phyloP scores from a whole-genome alignment of 108 stramenopile species.

The Pseudonitzschia multiseries region DNA sequence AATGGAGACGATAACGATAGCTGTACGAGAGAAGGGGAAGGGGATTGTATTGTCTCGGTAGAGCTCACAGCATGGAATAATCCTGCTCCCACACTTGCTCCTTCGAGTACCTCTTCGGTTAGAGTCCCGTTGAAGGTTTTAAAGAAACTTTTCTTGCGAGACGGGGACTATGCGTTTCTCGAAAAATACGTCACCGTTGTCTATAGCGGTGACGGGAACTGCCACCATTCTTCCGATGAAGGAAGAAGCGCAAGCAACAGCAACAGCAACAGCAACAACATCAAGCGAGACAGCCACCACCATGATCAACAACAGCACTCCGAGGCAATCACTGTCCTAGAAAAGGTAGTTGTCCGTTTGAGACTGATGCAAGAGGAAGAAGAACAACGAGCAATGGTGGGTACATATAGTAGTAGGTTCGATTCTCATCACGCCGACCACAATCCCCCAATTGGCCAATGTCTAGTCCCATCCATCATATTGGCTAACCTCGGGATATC shows the following conservation, averaged over 20 bases:
- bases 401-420: no score
- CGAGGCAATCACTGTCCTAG: not conserved
- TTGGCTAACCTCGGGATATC: conserved; percentile 22
- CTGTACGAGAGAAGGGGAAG: not conserved
- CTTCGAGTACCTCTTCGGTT: not conserved
- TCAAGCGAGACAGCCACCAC: no score
- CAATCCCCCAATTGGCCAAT: not conserved
- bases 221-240: not conserved
- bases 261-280: not conserved
- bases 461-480: conserved; percentile 19
- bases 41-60: not conserved
- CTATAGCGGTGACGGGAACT: not conserved
- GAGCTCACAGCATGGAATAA: not conserved
- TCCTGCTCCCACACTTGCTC: not conserved
- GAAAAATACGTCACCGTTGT: not conserved
- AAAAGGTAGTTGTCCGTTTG: not conserved
- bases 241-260: not conserved
- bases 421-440: no score
- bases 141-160: not conserved
- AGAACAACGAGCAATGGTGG: not conserved
- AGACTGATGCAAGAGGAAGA: conserved; percentile 5
- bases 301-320: no score
- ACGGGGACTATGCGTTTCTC: conserved; percentile 5
- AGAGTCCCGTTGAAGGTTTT: conserved; percentile 2
- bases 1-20: no score